phyloP scores from a whole-genome alignment of 805 yeast genomes.

The Metschnikowia rubicola region DNA sequence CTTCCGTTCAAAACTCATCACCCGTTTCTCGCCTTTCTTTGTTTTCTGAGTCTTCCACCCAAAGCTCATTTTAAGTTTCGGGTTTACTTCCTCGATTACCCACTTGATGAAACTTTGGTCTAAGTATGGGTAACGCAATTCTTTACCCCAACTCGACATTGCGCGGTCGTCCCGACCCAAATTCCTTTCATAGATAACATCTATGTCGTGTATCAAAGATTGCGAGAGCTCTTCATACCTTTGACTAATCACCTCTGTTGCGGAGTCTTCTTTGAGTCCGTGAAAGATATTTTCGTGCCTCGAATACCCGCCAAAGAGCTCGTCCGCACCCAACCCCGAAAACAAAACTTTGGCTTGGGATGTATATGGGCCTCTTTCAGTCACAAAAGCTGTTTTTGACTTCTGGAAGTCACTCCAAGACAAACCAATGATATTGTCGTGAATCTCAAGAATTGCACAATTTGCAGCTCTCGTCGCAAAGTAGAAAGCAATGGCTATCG shows the following conservation, averaged over 20 bases:
- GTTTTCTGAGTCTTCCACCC: slow-evolving; percentile 23
- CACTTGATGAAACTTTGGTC: slow-evolving; percentile 57
- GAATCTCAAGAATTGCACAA: slow-evolving; percentile 6
- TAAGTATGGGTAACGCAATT: slow-evolving; percentile 81
- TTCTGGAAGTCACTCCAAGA: slow-evolving; percentile 16
- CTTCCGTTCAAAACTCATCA: slow-evolving; percentile 41
- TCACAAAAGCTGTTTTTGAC: not conserved
- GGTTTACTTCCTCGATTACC: slow-evolving; percentile 47
- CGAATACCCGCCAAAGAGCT: slow-evolving; percentile 92
- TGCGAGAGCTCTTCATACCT: slow-evolving; percentile 42
- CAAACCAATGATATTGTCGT: not conserved
- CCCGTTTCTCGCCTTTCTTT: slow-evolving; percentile 27
- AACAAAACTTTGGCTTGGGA: slow-evolving; percentile 67
- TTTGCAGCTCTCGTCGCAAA: slow-evolving; percentile 65
- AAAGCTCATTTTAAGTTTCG: slow-evolving; percentile 41
- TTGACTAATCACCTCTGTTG: slow-evolving; percentile 11
- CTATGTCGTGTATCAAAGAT: slow-evolving; percentile 69
- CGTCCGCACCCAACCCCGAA: slow-evolving; percentile 97
- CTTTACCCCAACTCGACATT: slow-evolving; percentile 82
- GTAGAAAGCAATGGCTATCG: slow-evolving; percentile 92
- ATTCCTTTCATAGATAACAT: slow-evolving; percentile 72
- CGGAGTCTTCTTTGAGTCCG: slow-evolving; percentile 19
- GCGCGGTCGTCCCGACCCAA: slow-evolving; percentile 92
- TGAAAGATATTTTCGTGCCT: slow-evolving; percentile 62
- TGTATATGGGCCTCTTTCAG: slow-evolving; percentile 27